Evolutionary conservation across 441 rosid genomes (phyloP), one percentile per base, ranked within the genome.

Genomic region (Capsella rubella): DNA sequence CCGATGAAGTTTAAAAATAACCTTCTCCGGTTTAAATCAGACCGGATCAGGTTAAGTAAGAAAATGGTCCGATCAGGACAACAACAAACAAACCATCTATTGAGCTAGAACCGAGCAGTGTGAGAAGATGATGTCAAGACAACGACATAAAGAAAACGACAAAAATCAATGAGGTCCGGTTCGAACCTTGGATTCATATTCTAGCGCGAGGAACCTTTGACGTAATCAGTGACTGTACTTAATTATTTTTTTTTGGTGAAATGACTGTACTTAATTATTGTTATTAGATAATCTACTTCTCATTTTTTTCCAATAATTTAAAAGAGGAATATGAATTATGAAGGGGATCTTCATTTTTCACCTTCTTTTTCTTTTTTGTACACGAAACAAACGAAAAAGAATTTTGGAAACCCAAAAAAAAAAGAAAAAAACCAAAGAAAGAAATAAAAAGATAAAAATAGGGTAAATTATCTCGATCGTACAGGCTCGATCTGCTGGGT

Each of bases 391-490:
- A 76, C 52, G 8, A 34, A 29, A 60, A 32, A 8, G 1, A 68
- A 60, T n/a, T 67, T 50, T 43, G 10, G 31, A 34, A 61, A 6
- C 61, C 56, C 21, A 14, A 56, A 34, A 25, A 54, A 9, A 12
- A 18, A 21, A 27, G 4, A 47, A 67, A 14, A 34, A 60, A 75
- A 43, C 53, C 11, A 1, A 39, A 39, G 52, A 7, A 0, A 43
- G 27, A 55, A 13, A 54, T 37, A 46, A 15, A 54, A 27, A 27
- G 47, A 40, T 13, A 40, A 40, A 31, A n/a, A 28, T 13, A 77
- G 34, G 34, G 43, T n/a, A 57, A 34, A 5, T 43, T 66, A 32
- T 52, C 64, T 34, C 11, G 75, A 73, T 73, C 58, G 78, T 9
- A 69, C 54, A 64, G 67, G 25, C 67, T 64, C 39, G 49, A 40